These are phyloP conservation scores for Penicillium olsonii DNA, from an alignment of 2,329 filamentous ascomycete species.

Conservation along the genomic window DNA sequence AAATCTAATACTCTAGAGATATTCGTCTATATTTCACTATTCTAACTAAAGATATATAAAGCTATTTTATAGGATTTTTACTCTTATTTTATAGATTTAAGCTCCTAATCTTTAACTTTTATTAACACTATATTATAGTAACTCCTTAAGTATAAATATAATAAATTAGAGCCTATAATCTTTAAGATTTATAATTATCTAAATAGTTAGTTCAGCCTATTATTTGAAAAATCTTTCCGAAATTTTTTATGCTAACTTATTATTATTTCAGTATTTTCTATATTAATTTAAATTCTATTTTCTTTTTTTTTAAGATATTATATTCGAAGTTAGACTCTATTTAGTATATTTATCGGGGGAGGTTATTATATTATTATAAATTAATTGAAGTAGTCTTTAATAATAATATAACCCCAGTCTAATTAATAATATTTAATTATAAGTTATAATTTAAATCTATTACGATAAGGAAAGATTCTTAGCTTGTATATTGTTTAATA, in stretches of 20 bases:
- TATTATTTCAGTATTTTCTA: no score
- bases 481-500: background rate
- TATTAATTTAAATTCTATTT: slow-evolving; percentile 6
- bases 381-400: background rate
- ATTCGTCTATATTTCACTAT: background rate
- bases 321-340: background rate
- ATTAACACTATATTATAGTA: background rate
- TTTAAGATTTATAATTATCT: background rate
- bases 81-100: background rate
- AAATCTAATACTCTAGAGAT: background rate
- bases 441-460: background rate
- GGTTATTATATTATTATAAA: background rate
- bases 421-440: background rate
- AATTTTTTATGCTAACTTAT: background rate
- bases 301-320: background rate
- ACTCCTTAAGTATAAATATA: background rate
- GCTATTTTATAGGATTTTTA: background rate
- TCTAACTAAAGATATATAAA: background rate
- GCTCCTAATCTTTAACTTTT: background rate
- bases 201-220: background rate
- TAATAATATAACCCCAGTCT: background rate
- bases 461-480: background rate
- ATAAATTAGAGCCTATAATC: background rate
- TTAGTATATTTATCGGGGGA: background rate
- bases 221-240: background rate